Base-by-base conservation (phyloP, 2,329 filamentous ascomycete species). In the Lachnellula suecica region DNA sequence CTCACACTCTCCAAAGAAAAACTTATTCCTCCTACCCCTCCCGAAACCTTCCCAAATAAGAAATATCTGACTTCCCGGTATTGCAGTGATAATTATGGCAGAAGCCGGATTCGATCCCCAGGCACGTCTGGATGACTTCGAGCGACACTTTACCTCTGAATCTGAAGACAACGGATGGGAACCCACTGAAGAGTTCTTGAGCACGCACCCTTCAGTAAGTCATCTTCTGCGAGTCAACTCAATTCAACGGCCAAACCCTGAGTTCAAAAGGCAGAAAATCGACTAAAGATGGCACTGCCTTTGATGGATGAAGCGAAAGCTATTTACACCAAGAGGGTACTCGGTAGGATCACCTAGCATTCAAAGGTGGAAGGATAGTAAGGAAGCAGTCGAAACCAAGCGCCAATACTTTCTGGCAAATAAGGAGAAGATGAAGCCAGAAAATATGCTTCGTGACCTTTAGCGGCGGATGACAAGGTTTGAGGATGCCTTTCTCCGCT, bases 151-250 rank as follows among this genome's bases (percentile, higher is more conserved):
- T 17, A n/a, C 17, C 13, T 15, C 13, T 15, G 13, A 3, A n/a
- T 43, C 22, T 11, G 40, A 48, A 19, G 42, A 54, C 23, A 40
- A 43, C n/a, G 19, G 44, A 27, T n/a, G 24, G 7, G 43, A 50
- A 38, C 35, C 51, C 6, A 35, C 49, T 20, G 43, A 42, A 10
- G 43, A 54, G 22, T 46, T 49, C 24, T 29, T 47, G 37, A 44
- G 42, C 20, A 50, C 51, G 6, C 51, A 54, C 25, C 42, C 51
- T 20, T 50, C 51, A 31, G 47, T 50, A 49, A 23, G 51, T 35
- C 35, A 24, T 24, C 42, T 49, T 40, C 43, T 23, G 38, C 22
- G 23, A 24, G 27, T 42, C 40, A 20, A 47, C 43, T n/a, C 10
- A 2, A 2, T 37, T 37, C 11, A 31, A n/a, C 34, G 17, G 13